Evolutionary conservation across 2,329 filamentous ascomycete genomes (phyloP), one percentile per base, ranked within the genome.

Genomic region (Nemania diffusa): DNA sequence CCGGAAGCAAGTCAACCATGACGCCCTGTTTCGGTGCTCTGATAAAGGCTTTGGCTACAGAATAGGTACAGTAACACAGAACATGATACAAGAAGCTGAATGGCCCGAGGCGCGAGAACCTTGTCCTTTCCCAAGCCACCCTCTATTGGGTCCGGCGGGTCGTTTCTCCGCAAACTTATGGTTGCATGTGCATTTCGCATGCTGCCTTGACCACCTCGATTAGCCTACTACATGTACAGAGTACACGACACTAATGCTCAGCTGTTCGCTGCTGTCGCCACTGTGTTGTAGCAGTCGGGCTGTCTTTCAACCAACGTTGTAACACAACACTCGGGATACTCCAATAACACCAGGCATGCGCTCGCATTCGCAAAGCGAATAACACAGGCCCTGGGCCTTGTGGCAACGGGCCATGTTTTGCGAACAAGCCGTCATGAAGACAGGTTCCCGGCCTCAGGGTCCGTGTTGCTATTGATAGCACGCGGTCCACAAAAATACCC

Each of bases 391-490:
- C 52, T 22, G 2, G 15, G 29, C 58, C 37, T 48, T 51, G 55
- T 59, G 40, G 62, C 50, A 55, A 58, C 48, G 42, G 40, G 46
- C 40, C 26, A 48, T 62, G 37, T 44, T 44, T 32, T 46, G 53
- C 40, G 42, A 62, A 34, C 46, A 58, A 42, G 27, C 37, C 22
- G 34, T 29, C 55, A 60, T 48, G 37, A 50, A 57, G 32, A 52
- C 34, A 17, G 40, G 46, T 48, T 48, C 42, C 29, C 46, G 37
- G 56, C 29, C 20, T 50, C 53, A 51, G 34, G 53, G 27, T 46
- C 46, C 40, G 22, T 60, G 67, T 55, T 69, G 62, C 67, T 69
- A 69, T 69, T 67, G 64, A 69, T 69, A 69, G 67, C 60, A 62
- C 56, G 40, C 22, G 60, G 17, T 37, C 64, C 67, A 66, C 64